A percentile compares a stretch with the other conserved stretches of the same genome.
phyloP scores from a whole-genome alignment of 371 early-diverging fungal genomes.

The Circinella umbellata region DNA sequence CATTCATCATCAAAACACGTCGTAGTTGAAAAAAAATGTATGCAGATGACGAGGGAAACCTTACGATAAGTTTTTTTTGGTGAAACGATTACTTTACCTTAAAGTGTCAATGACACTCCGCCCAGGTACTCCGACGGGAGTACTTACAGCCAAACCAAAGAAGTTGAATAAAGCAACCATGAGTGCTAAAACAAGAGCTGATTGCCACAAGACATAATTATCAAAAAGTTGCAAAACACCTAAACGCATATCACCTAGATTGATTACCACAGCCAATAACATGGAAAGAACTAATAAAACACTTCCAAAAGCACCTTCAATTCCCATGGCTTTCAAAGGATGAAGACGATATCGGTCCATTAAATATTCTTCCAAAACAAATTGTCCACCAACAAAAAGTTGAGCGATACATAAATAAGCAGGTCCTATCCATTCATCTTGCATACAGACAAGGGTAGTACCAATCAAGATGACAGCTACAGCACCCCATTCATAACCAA shows the following conservation, averaged over 20 bases:
- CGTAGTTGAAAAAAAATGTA: neutral
- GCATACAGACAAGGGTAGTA: constrained; percentile 25
- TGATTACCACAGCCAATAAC: constrained; percentile 27
- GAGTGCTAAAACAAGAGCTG: constrained; percentile 38
- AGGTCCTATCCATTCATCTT: constrained; percentile 38
- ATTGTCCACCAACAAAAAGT: constrained; percentile 48
- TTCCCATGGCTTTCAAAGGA: constrained; percentile 53
- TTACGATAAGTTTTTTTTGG: constrained; percentile 14
- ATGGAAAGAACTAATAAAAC: constrained; percentile 28
- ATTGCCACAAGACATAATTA: constrained; percentile 38
- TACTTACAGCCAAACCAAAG: constrained; percentile 47
- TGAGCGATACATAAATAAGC: constrained; percentile 39
- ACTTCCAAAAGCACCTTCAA: constrained; percentile 48
- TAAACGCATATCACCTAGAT: constrained; percentile 28
- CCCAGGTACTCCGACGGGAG: constrained; percentile 46
- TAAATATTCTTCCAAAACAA: constrained; percentile 50
- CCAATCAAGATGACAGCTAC: constrained; percentile 39
- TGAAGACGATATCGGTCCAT: constrained; percentile 50
- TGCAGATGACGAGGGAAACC: too few relatives aligned
- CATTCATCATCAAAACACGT: neutral
- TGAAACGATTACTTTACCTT: constrained; percentile 32
- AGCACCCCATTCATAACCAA: constrained; percentile 41
- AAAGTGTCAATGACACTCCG: constrained; percentile 46
- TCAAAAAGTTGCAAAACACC: constrained; percentile 34
- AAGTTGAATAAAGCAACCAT: constrained; percentile 54